Evolutionary conservation across 2,329 filamentous ascomycete genomes (phyloP), one percentile per base, ranked within the genome.

Genomic region (Sarocladiaceae sp.): DNA sequence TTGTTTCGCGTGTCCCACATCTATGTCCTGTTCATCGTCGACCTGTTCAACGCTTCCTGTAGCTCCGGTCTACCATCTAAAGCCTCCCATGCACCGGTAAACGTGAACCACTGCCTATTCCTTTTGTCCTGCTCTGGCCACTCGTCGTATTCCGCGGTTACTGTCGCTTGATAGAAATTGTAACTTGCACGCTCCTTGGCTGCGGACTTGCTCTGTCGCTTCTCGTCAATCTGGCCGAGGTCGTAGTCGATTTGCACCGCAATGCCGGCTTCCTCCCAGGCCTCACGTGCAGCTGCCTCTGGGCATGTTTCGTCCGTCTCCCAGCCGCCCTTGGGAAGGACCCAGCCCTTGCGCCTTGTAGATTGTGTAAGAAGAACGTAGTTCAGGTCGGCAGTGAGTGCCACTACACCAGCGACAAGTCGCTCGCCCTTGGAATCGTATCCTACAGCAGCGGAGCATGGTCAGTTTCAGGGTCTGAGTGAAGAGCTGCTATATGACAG

Each of bases 261-360:
- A 58, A 97, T 94, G 57, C 93, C 93, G 33, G 90, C 93, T 69
- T 97, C 93, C 70, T 97, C 93, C 93, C 93, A 97, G 49, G 93
- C 93, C 66, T 98, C 93, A 54, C 93, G 73, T 73, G 84, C 67
- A 45, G 93, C 93, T 46, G 93, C 87, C 62, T 91, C 79, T 50
- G 85, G 80, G 51, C 87, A 93, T 50, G 83, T 79, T 68, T 98
- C 93, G 65, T 98, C 93, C 26, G 82, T 84, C 66, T 98, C 93
- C 90, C 93, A 98, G 48, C 93, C 93, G 60, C 93, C 93, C 65
- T 98, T 98, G 48, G 93, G 93, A 47, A 98, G 75, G 33, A 98
- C 93, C 93, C 93, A 98, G 57, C 87, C 88, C 63, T 88, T 88
- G 57, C 89, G 83, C 52, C 88, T 80, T 43, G 87, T 91, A 45